Evolutionary conservation across 1,284 basidiomycete species (phyloP).

Genomic region (Erythrobasidium hasegawianum): DNA sequence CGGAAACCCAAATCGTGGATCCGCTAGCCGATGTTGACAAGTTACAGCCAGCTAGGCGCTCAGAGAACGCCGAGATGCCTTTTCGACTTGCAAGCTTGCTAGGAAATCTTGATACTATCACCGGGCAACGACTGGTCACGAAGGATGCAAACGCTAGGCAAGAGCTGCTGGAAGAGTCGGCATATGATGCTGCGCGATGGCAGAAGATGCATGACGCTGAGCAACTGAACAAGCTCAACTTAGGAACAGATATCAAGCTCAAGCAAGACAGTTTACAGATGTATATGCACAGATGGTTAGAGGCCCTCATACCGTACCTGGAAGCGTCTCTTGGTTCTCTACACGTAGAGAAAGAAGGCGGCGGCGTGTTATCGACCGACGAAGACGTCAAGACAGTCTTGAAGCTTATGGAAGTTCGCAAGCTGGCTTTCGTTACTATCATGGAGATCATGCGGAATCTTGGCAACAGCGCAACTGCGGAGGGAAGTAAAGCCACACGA

Average conservation of each 20-base stretch:
- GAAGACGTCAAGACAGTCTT: conserved; percentile 62
- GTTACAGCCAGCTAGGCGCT: conserved; percentile 21
- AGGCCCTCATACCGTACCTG: conserved; percentile 61
- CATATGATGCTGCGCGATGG: conserved; percentile 73
- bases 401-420: conserved; percentile 67
- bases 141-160: conserved; percentile 60
- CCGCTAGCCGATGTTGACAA: background rate
- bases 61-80: conserved; percentile 11
- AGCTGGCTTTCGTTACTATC: conserved; percentile 82
- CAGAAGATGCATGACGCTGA: conserved; percentile 66
- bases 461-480: conserved; percentile 61
- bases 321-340: conserved; percentile 47
- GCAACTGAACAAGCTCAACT: conserved; percentile 59
- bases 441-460: conserved; percentile 83
- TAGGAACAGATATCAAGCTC: conserved; percentile 55
- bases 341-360: background rate
- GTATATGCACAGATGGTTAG: conserved; percentile 87
- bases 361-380: conserved; percentile 9
- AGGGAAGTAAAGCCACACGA: conserved; percentile 87
- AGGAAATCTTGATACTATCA: conserved; percentile 21
- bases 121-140: conserved; percentile 1
- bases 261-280: conserved; percentile 60
- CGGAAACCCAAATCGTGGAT: background rate
- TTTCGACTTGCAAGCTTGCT: conserved; percentile 34
- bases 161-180: conserved; percentile 74